Conservation (phyloP, 305 asterid species). For the Fraxinus angustifolia region DNA sequence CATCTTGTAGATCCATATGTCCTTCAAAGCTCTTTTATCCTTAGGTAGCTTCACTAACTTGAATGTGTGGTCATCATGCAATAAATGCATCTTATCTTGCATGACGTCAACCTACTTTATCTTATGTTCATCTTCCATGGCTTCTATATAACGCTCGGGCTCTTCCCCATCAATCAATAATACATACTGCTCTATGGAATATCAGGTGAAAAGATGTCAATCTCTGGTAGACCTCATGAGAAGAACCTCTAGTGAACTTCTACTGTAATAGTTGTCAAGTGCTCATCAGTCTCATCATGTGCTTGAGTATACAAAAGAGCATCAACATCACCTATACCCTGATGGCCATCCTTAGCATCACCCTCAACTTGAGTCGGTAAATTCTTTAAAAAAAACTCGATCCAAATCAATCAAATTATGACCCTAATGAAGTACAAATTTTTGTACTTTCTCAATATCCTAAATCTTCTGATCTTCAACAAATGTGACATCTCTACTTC, state of each 20-base stretch:
- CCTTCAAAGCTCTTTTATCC: neutral
- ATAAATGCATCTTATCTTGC: neutral
- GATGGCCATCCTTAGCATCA: neutral
- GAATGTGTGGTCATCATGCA: neutral
- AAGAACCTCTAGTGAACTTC: neutral
- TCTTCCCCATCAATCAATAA: neutral
- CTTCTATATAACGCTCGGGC: neutral
- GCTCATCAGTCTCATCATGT: neutral
- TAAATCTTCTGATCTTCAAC: neutral
- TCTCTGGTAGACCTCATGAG: neutral
- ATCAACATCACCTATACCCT: neutral
- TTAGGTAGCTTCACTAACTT: neutral
- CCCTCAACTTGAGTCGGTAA: neutral
- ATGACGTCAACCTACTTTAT: neutral
- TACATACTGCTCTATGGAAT: neutral
- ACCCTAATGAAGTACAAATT: neutral
- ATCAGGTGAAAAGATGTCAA: neutral
- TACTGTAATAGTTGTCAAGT: neutral
- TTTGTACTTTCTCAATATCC: neutral
- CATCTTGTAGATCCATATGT: neutral
- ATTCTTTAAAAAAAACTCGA: too few species aligned
- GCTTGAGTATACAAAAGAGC: neutral
- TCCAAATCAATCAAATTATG: neutral
- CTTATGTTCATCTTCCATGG: neutral
- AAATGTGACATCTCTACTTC: neutral